Base-by-base conservation (phyloP, 768 basidiomycete species). In the Agaricus blazei region DNA sequence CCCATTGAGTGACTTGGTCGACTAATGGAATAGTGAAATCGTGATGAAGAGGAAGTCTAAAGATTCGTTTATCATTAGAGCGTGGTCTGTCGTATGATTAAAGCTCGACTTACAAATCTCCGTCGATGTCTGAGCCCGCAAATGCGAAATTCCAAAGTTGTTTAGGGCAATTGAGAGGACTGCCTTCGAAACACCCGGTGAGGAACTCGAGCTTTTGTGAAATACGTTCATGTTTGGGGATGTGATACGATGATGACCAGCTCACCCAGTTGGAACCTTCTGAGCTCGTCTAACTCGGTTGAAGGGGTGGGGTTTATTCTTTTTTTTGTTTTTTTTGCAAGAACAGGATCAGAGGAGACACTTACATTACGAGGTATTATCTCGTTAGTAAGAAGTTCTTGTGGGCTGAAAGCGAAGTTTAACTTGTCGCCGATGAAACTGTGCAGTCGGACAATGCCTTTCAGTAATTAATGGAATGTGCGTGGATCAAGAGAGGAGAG, bases 81-180 rank as follows among this genome's bases (percentile, higher is more conserved):
- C n/a, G n/a, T n/a, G n/a, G n/a, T n/a, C n/a, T n/a, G 12, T 14
- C 40, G 36, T 24, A 14, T 14, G 48, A n/a, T n/a, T n/a, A n/a
- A n/a, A n/a, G n/a, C n/a, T n/a, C n/a, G n/a, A 60, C 70, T 28
- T 54, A 75, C 73, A 79, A 61, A 11, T 62, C 62, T 34, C 57
- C 67, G 50, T 74, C 71, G 43, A 79, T 78, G 60, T 80, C 77
- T 37, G 77, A 67, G 14, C 79, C 81, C 8, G 80, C 80, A 62
- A 80, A 81, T 0, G 81, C 76, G 59, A 83, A 81, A 63, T 81
- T 67, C 79, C 80, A 83, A 11, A 81, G 68, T 54, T 81, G 78
- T 57, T 65, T 74, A 3, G 60, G 40, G 64, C 81, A 82, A 7
- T 60, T 34, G 11, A 70, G 70, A 0, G 80, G 79, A 24, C 56